phyloP scores from a whole-genome alignment of 179 eudicot genomes.

The Amaranthus tricolor region DNA sequence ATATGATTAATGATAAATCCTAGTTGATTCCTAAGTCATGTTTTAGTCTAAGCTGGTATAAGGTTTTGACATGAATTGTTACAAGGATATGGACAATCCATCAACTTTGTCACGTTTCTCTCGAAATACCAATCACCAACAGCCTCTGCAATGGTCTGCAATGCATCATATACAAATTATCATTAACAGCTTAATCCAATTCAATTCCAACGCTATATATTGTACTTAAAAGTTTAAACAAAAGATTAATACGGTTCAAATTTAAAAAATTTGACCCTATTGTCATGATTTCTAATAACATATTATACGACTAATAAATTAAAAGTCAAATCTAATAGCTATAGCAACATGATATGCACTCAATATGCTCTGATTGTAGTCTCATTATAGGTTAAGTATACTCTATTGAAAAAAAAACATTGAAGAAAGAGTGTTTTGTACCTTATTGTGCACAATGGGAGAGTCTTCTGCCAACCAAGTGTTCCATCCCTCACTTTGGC shows the following conservation, averaged over 20 bases:
- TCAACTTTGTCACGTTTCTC: constrained; percentile 51
- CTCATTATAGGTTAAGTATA: too few relatives aligned
- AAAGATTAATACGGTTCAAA: too few relatives aligned
- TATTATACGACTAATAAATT: too few relatives aligned
- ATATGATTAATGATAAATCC: background rate
- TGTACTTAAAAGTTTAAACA: too few relatives aligned
- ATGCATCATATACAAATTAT: constrained; percentile 9
- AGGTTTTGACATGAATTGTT: constrained; percentile 65
- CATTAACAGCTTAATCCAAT: background rate
- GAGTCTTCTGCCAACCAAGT: constrained; percentile 82
- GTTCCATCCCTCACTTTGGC: constrained; percentile 84
- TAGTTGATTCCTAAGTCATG: background rate
- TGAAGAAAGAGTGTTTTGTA: constrained; percentile 17
- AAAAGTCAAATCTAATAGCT: too few relatives aligned
- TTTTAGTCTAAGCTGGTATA: constrained; percentile 24
- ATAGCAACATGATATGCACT: too few relatives aligned
- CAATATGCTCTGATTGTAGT: too few relatives aligned
- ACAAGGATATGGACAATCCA: constrained; percentile 76
- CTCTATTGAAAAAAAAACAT: too few relatives aligned
- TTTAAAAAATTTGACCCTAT: too few relatives aligned
- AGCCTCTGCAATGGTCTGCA: constrained; percentile 83
- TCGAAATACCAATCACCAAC: constrained; percentile 92
- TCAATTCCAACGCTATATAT: too few relatives aligned
- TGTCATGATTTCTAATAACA: too few relatives aligned
- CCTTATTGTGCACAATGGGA: constrained; percentile 77